Evolutionary conservation across 164 flowering plant genomes (phyloP), one percentile per base, ranked within the genome.

Genomic region (Cinnamomum micranthum): DNA sequence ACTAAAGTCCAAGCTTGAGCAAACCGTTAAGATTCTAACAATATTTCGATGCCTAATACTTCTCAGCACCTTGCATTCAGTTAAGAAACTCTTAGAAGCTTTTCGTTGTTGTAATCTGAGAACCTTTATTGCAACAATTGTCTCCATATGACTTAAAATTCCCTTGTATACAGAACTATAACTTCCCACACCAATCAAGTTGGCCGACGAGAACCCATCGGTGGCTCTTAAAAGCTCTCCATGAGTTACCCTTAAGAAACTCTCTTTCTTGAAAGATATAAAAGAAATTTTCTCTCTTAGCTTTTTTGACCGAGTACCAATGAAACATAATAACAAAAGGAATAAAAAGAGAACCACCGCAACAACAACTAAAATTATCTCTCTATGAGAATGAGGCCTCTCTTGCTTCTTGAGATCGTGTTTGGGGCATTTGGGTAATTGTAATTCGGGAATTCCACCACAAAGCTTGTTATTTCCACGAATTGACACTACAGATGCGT

Each of bases 381-480:
- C 1, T 19, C 6, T 19, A 12, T 9, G 24, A 20, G 23, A 19
- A 60, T 14, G 64, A 60, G 10, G 11, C 64, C 33, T 28, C 2
- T 23, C 12, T 23, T 65, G 24, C 19, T 59, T 59, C 68, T 65
- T 65, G 35, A 15, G 2, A 25, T n/a, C 17, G 14, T 22, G 67
- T 4, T 22, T 24, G 15, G 51, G 23, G 77, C 87, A 84, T 11
- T 22, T 17, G 2, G 79, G 84, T 35, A 87, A 71, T 3, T 80
- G 41, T n/a, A 84, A 62, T 35, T 68, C 31, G 0, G 73, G 31
- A 0, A 81, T 69, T 9, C 85, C 87, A 10, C 86, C 84, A 78
- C 88, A 86, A 28, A 86, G 81, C 51, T 60, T 64, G 0, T 5
- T 63, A 62, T 86, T 86, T 76, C 83, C 84, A 0, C 15, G 4